These are phyloP conservation scores for Tuber brumale DNA, from an alignment of 495 filamentous ascomycete genomes.

Conservation along the genomic window DNA sequence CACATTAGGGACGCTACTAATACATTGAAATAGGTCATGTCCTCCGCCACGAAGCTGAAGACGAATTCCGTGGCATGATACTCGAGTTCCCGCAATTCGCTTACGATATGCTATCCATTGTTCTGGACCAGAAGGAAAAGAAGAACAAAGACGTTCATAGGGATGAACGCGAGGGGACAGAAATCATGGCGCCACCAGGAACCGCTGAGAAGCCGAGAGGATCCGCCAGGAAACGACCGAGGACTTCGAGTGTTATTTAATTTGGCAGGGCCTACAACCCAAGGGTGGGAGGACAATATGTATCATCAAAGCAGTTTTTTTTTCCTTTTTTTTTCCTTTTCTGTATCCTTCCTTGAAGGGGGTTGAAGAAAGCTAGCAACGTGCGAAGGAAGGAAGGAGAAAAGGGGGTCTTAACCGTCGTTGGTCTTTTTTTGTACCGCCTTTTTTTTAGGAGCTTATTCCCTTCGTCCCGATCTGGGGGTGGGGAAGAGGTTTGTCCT, in stretches of 20 bases:
- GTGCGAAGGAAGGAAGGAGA: not conserved
- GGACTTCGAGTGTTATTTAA: slow-evolving; percentile 38
- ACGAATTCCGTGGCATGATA: slow-evolving; percentile 73
- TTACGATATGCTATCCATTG: slow-evolving; percentile 74
- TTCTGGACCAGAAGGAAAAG: slow-evolving; percentile 63
- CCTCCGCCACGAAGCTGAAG: slow-evolving; percentile 73
- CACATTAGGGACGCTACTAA: slow-evolving; percentile 10
- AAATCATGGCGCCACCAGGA: slow-evolving; percentile 30
- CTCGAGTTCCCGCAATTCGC: slow-evolving; percentile 84
- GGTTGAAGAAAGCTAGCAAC: not conserved
- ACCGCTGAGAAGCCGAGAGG: slow-evolving; percentile 26
- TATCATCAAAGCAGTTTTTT: slow-evolving; percentile 4
- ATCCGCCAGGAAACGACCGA: slow-evolving; percentile 48
- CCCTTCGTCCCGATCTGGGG: not conserved
- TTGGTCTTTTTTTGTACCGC: not conserved
- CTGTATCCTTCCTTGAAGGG: not conserved
- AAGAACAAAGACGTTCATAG: slow-evolving; percentile 31
- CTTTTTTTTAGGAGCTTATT: slow-evolving; percentile 3
- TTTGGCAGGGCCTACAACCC: slow-evolving; percentile 7
- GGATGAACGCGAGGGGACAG: slow-evolving; percentile 40
- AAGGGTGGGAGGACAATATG: not conserved
- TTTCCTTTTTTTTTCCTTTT: not conserved
- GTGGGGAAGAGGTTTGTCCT: not conserved
- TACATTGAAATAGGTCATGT: slow-evolving; percentile 50
- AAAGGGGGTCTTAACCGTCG: not conserved